These are phyloP conservation scores for Coemansia sp. DNA, from an alignment of 192 early-diverging fungal genomes.

Conservation along the genomic window DNA sequence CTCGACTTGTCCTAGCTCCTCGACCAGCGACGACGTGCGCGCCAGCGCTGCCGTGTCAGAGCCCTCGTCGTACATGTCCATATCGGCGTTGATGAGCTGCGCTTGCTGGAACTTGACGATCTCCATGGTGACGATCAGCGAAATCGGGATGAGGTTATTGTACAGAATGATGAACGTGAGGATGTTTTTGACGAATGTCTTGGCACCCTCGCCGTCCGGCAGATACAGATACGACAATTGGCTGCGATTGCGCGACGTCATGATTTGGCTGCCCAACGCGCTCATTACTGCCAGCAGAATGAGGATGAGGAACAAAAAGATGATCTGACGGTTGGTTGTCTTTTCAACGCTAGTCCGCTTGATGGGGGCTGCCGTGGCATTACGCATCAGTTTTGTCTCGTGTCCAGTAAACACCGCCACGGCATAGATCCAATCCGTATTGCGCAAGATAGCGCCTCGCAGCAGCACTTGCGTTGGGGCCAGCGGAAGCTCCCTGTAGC, in stretches of 20 bases:
- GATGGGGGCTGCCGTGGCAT: slow-evolving; percentile 86
- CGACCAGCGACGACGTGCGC: slow-evolving; percentile 83
- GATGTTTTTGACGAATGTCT: slow-evolving; percentile 80
- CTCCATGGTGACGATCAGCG: slow-evolving; percentile 91
- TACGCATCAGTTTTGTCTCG: slow-evolving; percentile 96
- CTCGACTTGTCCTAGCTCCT: slow-evolving; percentile 94
- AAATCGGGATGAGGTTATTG: slow-evolving; percentile 96
- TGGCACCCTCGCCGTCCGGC: slow-evolving; percentile 49
- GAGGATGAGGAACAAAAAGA: slow-evolving; percentile 78
- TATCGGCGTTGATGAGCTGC: slow-evolving; percentile 87
- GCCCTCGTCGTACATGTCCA: slow-evolving; percentile 85
- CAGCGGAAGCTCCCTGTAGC: slow-evolving; percentile 79
- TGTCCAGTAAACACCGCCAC: slow-evolving; percentile 88
- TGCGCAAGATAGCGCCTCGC: slow-evolving; percentile 88
- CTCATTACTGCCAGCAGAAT: slow-evolving; percentile 67
- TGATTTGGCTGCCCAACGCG: slow-evolving; percentile 43
- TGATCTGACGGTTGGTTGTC: slow-evolving; percentile 85
- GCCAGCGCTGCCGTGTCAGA: slow-evolving; percentile 76
- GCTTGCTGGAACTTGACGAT: slow-evolving; percentile 89
- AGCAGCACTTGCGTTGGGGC: slow-evolving; percentile 93
- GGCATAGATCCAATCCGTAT: slow-evolving; percentile 88
- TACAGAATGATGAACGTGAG: slow-evolving; percentile 86
- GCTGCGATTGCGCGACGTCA: slow-evolving; percentile 18
- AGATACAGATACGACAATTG: slow-evolving; percentile 63
- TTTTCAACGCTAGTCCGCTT: slow-evolving; percentile 90